A percentile compares a stretch with the other conserved stretches of the same genome.
Evolutionary conservation across 2,329 filamentous ascomycete genomes (phyloP).

Genomic region (Ceratocystis destructans): DNA sequence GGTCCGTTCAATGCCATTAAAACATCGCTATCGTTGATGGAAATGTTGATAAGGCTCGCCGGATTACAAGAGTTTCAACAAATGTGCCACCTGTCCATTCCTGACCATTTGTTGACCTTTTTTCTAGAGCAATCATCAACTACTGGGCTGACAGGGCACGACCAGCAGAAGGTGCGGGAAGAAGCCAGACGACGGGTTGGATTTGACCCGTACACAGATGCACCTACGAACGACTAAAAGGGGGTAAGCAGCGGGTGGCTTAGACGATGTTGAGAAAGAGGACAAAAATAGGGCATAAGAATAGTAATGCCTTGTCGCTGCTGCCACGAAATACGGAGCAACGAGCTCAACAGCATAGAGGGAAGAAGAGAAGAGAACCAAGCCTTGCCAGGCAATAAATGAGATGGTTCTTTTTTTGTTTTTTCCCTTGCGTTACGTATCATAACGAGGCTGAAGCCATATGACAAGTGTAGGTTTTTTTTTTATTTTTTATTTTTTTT

Average conservation of each 20-base stretch:
- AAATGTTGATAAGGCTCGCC: constrained; percentile 74
- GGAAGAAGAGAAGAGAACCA: background rate
- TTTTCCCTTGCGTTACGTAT: background rate
- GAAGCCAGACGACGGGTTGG: constrained; percentile 38
- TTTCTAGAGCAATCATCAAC: constrained; percentile 55
- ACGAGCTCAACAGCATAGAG: background rate
- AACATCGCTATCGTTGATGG: constrained; percentile 58
- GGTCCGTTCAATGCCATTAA: constrained; percentile 39
- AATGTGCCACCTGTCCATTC: constrained; percentile 73
- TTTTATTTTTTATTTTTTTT: background rate
- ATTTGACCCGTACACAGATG: constrained; percentile 43
- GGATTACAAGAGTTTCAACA: constrained; percentile 89
- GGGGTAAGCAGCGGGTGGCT: background rate
- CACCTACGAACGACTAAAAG: constrained; percentile 20
- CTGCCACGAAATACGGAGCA: too few relatives aligned
- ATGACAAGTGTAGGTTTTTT: background rate
- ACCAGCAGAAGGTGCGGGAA: constrained; percentile 31
- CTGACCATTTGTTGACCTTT: constrained; percentile 77
- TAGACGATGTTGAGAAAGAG: background rate
- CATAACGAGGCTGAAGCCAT: background rate
- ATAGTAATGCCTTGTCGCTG: background rate
- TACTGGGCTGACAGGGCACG: constrained; percentile 36
- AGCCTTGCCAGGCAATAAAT: background rate
- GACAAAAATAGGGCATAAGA: background rate
- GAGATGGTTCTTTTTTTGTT: background rate